Evolutionary conservation across 1,284 basidiomycete species (phyloP).

Genomic region (Cutaneotrichosporon spelunceum): DNA sequence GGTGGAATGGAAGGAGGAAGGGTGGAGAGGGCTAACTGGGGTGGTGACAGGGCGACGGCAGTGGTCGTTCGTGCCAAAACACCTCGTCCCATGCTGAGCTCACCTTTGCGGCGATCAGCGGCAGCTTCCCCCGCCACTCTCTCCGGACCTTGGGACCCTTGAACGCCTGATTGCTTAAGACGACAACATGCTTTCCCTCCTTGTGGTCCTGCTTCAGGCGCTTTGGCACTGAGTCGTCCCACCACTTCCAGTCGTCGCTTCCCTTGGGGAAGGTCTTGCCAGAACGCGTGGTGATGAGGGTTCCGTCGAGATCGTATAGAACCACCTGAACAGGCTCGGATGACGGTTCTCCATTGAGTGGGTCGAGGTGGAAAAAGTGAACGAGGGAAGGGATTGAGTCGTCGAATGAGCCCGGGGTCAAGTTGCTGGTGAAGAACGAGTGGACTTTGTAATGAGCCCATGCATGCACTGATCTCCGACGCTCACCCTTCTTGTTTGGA

Average conservation of each 20-base stretch:
- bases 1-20: background rate
- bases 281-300: constrained; percentile 66
- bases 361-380: constrained; percentile 46
- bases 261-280: constrained; percentile 55
- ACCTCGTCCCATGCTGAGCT: constrained; percentile 36
- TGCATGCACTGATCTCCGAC: background rate
- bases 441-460: constrained; percentile 13
- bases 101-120: constrained; percentile 65
- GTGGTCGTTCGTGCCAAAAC: background rate
- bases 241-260: constrained; percentile 69
- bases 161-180: constrained; percentile 75
- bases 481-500: constrained; percentile 21
- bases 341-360: constrained; percentile 28
- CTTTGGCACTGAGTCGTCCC: constrained; percentile 63
- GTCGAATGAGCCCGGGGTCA: constrained; percentile 15
- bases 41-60: no score
- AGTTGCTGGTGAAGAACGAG: constrained; percentile 19
- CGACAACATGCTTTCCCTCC: constrained; percentile 70
- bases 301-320: constrained; percentile 83
- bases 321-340: constrained; percentile 59
- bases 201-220: constrained; percentile 62
- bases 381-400: constrained; percentile 36
- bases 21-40: background rate
- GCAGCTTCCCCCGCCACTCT: constrained; percentile 73
- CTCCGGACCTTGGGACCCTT: constrained; percentile 51